Conservation (phyloP, 2,329 filamentous ascomycete genomes). For the Fusarium sp. region DNA sequence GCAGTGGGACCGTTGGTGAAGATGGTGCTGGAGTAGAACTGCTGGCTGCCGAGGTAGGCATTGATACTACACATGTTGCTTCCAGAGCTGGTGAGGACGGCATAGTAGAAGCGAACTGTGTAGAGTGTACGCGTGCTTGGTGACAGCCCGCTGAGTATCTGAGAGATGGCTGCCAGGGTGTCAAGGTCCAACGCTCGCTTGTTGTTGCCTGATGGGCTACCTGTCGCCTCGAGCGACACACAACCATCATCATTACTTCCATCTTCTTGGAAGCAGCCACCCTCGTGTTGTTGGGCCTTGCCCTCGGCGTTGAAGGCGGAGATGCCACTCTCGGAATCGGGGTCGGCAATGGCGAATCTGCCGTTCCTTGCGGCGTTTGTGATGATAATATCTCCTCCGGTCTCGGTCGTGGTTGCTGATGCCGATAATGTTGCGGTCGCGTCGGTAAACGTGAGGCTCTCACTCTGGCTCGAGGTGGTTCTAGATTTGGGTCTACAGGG, state of each 20-base stretch:
- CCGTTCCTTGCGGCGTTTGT: slow-evolving; percentile 7
- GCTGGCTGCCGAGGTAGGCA: no score
- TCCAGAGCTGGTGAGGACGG: no score
- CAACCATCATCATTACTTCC: neutral
- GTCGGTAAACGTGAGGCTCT: neutral
- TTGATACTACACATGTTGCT: no score
- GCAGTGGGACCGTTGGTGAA: no score
- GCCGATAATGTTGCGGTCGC: neutral
- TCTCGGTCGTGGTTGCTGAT: neutral
- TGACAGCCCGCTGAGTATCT: no score
- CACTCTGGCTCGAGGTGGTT: neutral
- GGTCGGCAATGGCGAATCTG: neutral
- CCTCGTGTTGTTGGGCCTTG: neutral
- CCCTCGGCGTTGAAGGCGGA: slow-evolving; percentile 5
- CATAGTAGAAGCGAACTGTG: no score
- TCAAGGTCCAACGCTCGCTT: no score
- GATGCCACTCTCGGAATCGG: neutral
- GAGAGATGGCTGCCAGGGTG: no score
- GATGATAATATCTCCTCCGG: neutral
- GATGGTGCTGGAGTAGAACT: no score
- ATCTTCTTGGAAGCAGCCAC: neutral
- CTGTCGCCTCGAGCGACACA: neutral
- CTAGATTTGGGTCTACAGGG: neutral
- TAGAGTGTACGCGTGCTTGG: no score
- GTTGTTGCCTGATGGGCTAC: neutral